A percentile compares a stretch with the other conserved stretches of the same genome.
These are phyloP conservation scores for Xylariaceae sp. DNA, from an alignment of 2,329 filamentous ascomycete genomes.

Conservation along the genomic window DNA sequence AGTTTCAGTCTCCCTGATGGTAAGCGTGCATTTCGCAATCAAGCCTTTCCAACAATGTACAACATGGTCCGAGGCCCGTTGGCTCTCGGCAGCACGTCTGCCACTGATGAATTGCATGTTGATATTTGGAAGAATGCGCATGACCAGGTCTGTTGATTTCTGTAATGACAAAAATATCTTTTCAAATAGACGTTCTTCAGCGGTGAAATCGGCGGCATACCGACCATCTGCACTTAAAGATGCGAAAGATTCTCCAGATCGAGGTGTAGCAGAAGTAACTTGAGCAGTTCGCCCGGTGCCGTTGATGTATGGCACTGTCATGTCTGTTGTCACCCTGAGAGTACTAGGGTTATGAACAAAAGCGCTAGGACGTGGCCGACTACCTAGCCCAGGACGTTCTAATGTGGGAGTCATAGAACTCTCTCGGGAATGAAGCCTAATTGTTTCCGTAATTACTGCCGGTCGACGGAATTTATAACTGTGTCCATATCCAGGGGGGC, in stretches of 20 bases:
- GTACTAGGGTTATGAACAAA: slow-evolving; percentile 55
- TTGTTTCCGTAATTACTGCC: slow-evolving; percentile 47
- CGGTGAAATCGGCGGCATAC: slow-evolving; percentile 65
- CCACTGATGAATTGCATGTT: slow-evolving; percentile 67
- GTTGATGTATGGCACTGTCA: slow-evolving; percentile 52
- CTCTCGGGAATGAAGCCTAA: slow-evolving; percentile 55
- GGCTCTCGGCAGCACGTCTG: slow-evolving; percentile 64
- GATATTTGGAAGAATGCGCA: slow-evolving; percentile 71
- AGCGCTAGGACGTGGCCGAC: slow-evolving; percentile 43
- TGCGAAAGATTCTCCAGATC: slow-evolving; percentile 79
- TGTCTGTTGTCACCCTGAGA: slow-evolving; percentile 60
- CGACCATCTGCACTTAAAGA: slow-evolving; percentile 55
- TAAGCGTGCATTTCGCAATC: slow-evolving; percentile 70
- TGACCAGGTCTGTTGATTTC: slow-evolving; percentile 72
- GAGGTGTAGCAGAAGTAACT: slow-evolving; percentile 68
- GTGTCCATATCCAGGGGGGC: slow-evolving; percentile 26
- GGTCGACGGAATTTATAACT: slow-evolving; percentile 33
- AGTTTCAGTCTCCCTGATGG: slow-evolving; percentile 72
- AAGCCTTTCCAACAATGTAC: slow-evolving; percentile 70
- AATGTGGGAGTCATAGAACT: slow-evolving; percentile 56
- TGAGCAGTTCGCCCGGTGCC: slow-evolving; percentile 54
- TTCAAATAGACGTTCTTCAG: slow-evolving; percentile 82
- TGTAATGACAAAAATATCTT: slow-evolving; percentile 77
- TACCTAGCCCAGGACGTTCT: slow-evolving; percentile 46
- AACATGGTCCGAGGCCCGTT: slow-evolving; percentile 60